These are phyloP conservation scores for Selenicereus undatus DNA, from an alignment of 148 eudicot species.

Conservation along the genomic window DNA sequence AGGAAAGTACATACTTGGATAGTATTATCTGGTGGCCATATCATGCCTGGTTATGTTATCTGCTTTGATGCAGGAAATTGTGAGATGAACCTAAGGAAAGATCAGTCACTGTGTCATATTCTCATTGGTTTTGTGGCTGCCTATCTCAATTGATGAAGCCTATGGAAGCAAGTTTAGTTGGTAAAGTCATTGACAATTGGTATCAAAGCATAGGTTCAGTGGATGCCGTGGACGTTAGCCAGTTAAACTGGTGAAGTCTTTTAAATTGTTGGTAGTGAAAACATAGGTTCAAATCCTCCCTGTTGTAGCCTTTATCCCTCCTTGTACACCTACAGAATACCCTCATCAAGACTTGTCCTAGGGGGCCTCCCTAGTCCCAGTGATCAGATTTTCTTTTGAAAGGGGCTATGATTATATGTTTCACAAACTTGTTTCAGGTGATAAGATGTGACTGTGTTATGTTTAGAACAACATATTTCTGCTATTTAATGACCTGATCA, in stretches of 20 bases:
- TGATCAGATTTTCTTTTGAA: background rate
- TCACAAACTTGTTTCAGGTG: background rate
- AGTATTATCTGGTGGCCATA: background rate
- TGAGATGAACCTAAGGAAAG: background rate
- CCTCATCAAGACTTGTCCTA: too few relatives aligned
- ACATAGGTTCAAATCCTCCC: background rate
- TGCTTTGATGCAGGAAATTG: background rate
- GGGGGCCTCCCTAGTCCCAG: too few relatives aligned
- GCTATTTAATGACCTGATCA: too few relatives aligned
- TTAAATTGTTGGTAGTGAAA: background rate
- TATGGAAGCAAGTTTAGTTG: too few relatives aligned
- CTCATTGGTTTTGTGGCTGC: background rate
- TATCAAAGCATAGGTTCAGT: too few relatives aligned
- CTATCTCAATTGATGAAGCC: too few relatives aligned
- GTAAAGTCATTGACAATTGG: too few relatives aligned
- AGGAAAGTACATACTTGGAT: background rate
- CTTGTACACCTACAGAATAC: background rate
- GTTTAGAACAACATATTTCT: too few relatives aligned
- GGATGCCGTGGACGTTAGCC: background rate
- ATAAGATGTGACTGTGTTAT: background rate
- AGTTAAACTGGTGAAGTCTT: background rate
- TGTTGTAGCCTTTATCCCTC: background rate
- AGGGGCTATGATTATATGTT: background rate
- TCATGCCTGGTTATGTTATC: background rate
- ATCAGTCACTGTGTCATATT: background rate